Conservation (phyloP, 805 yeast genomes). For the Sungouiozyma ichnusensis region DNA sequence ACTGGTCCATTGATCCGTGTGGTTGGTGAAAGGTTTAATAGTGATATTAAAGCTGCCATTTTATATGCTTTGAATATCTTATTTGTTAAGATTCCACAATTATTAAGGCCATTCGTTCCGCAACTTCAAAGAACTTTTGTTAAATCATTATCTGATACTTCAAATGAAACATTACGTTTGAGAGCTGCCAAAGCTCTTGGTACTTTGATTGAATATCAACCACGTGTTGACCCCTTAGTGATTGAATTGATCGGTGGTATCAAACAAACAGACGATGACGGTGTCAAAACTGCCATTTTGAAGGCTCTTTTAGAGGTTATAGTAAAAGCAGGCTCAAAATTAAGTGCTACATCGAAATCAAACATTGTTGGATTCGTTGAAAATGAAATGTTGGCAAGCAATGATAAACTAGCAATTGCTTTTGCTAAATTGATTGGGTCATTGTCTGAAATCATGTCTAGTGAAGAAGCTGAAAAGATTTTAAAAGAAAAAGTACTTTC, state of each 20-base stretch:
- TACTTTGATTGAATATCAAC: constrained; percentile 76
- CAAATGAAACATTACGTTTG: constrained; percentile 59
- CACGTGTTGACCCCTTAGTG: constrained; percentile 87
- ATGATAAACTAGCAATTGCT: constrained; percentile 58
- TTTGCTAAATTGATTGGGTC: constrained; percentile 75
- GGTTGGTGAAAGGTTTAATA: constrained; percentile 86
- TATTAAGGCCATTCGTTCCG: constrained; percentile 90
- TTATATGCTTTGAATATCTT: constrained; percentile 71
- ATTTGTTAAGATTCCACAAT: constrained; percentile 76
- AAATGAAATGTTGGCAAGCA: constrained; percentile 46
- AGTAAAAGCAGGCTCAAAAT: constrained; percentile 61
- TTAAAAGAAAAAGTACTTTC: constrained; percentile 49
- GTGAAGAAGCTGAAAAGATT: constrained; percentile 53
- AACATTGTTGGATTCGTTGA: constrained; percentile 65
- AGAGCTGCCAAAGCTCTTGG: constrained; percentile 90
- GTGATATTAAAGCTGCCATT: constrained; percentile 93
- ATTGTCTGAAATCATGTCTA: constrained; percentile 52
- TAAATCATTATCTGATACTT: constrained; percentile 72
- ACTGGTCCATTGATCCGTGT: constrained; percentile 98
- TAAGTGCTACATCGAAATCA: constrained; percentile 63
- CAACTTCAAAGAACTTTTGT: constrained; percentile 96
- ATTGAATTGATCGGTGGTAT: constrained; percentile 74
- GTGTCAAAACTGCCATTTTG: constrained; percentile 77
- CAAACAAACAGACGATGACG: constrained; percentile 49
- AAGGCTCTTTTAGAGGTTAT: constrained; percentile 79